A percentile compares a stretch with the other conserved stretches of the same genome.
phyloP scores from a whole-genome alignment of 768 basidiomycete genomes.

The Coprinellus micaceus region DNA sequence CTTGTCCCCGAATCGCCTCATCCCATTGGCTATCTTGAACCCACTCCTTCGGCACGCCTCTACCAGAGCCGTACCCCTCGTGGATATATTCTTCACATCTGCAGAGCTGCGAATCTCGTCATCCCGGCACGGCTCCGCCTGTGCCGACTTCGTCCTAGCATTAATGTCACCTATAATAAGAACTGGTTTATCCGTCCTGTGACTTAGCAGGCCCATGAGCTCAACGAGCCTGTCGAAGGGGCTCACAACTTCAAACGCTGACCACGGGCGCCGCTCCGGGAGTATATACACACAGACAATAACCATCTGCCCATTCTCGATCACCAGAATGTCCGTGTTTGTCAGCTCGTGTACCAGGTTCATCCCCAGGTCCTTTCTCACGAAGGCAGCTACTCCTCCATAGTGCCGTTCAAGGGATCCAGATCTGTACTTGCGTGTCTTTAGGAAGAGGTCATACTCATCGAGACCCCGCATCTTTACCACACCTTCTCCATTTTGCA shows the following conservation, averaged over 20 bases:
- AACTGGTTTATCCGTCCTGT: not conserved
- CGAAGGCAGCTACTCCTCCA: not conserved
- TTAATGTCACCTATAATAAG: not conserved
- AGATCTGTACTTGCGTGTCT: not conserved
- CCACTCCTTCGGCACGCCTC: not conserved
- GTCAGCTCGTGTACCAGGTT: not conserved
- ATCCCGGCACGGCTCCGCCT: not conserved
- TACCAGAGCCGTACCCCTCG: not conserved
- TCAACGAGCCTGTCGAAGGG: not conserved
- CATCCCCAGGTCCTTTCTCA: not conserved
- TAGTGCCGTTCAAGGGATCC: not conserved
- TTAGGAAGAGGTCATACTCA: not conserved
- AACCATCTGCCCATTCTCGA: not conserved
- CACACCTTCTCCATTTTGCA: not conserved
- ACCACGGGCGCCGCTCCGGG: not conserved
- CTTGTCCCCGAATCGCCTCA: not conserved
- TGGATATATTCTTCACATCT: not conserved
- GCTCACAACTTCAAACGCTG: not conserved
- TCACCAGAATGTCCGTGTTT: not conserved
- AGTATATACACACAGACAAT: not conserved
- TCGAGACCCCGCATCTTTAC: not conserved
- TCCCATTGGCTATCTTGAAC: not conserved
- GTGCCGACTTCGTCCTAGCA: not conserved
- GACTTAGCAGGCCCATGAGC: not conserved
- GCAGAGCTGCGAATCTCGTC: not conserved